phyloP scores from a whole-genome alignment of 805 yeast species.

The Helenozyma rhizophorensis region DNA sequence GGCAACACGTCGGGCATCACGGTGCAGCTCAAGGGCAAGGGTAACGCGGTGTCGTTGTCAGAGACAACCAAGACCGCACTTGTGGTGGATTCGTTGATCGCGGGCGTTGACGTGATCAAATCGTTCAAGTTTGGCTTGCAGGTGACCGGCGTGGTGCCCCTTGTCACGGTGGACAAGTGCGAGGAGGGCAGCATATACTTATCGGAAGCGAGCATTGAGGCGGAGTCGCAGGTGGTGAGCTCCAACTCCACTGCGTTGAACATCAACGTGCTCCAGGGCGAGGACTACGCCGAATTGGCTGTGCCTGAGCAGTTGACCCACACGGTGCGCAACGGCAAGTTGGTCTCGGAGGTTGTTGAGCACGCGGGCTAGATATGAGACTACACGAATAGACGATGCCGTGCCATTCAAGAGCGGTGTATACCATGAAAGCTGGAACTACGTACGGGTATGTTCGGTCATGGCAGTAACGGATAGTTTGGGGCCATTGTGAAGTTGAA shows the following conservation, averaged over 20 bases:
- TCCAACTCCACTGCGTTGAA: constrained; percentile 83
- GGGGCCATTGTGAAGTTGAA: too few species aligned
- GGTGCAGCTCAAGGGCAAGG: constrained; percentile 84
- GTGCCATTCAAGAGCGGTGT: too few species aligned
- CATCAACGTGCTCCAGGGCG: constrained; percentile 73
- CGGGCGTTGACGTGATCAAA: constrained; percentile 86
- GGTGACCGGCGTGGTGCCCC: constrained; percentile 75
- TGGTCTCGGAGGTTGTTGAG: constrained; percentile 71
- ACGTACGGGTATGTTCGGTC: too few species aligned
- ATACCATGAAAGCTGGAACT: too few species aligned
- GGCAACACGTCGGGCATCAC: constrained; percentile 74
- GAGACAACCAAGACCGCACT: constrained; percentile 70
- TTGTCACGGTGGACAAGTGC: constrained; percentile 82
- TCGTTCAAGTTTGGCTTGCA: constrained; percentile 79
- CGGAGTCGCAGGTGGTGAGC: constrained; percentile 67
- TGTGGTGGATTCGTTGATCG: constrained; percentile 77
- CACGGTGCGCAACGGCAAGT: constrained; percentile 54
- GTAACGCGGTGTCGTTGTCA: constrained; percentile 78
- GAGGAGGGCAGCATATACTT: constrained; percentile 83
- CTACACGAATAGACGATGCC: too few species aligned
- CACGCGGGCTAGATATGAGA: constrained; percentile 55
- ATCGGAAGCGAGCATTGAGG: constrained; percentile 62
- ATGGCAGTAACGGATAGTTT: too few species aligned
- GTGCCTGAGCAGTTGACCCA: constrained; percentile 92
- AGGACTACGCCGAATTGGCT: constrained; percentile 75